These are phyloP conservation scores for Hirschioporus abietinus DNA, from an alignment of 768 basidiomycete genomes.

Conservation along the genomic window DNA sequence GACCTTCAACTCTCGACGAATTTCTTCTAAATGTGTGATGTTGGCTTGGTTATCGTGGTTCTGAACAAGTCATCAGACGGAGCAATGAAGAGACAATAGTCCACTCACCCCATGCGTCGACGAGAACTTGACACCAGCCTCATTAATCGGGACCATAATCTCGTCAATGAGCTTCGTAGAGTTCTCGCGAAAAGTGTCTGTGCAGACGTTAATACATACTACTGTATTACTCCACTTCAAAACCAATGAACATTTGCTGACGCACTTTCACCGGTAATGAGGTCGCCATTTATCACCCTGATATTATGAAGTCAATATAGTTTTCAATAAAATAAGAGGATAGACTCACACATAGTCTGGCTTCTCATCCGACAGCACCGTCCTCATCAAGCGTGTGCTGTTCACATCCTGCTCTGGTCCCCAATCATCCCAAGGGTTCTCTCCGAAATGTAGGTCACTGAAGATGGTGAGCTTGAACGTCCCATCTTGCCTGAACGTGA, in stretches of 20 bases:
- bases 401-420: slow-evolving; percentile 64
- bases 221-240: background rate
- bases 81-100: background rate
- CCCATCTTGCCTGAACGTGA: slow-evolving; percentile 53
- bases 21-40: slow-evolving; percentile 65
- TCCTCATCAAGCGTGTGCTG: slow-evolving; percentile 53
- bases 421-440: slow-evolving; percentile 67
- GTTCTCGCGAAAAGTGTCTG: slow-evolving; percentile 60
- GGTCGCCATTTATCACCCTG: slow-evolving; percentile 68
- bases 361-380: slow-evolving; percentile 47
- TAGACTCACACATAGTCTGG: slow-evolving; percentile 64
- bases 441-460: slow-evolving; percentile 72
- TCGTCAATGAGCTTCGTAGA: slow-evolving; percentile 61
- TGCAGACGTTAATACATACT: background rate
- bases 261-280: slow-evolving; percentile 68
- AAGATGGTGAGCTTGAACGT: slow-evolving; percentile 71
- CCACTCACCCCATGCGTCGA: slow-evolving; percentile 60
- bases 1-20: slow-evolving; percentile 51
- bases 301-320: slow-evolving; percentile 2
- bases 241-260: slow-evolving; percentile 3
- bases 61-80: slow-evolving; percentile 28
- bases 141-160: slow-evolving; percentile 56
- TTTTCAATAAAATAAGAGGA: background rate
- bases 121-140: slow-evolving; percentile 55
- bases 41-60: slow-evolving; percentile 73